Evolutionary conservation across 345 rosid genomes (phyloP).

Genomic region (Eucalyptus tenuipes): DNA sequence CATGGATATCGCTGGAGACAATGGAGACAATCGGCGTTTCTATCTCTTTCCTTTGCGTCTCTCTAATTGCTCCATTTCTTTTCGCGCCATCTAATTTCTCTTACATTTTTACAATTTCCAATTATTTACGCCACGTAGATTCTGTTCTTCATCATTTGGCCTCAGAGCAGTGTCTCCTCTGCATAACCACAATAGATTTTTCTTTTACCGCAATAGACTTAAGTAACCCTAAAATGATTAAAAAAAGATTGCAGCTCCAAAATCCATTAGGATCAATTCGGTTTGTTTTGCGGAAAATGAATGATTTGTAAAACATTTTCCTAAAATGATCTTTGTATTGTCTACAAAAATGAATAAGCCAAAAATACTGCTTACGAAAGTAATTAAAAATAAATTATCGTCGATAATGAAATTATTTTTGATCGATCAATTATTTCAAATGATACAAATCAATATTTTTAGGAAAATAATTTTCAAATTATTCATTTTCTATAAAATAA

Average conservation of each 20-base stretch:
- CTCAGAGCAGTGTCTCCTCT: neutral
- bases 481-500: neutral
- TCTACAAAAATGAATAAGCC: neutral
- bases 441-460: fast-evolving
- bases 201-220: neutral
- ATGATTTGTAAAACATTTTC: neutral
- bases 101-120: neutral
- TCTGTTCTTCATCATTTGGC: neutral
- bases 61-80: neutral
- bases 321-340: neutral
- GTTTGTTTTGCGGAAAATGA: fast-evolving
- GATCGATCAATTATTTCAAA: fast-evolving
- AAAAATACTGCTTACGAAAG: neutral
- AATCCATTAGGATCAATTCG: neutral
- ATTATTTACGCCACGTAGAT: neutral
- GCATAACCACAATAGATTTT: neutral
- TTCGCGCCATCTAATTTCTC: neutral
- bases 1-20: neutral
- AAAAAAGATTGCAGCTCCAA: neutral
- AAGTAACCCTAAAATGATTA: neutral
- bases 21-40: neutral
- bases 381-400: neutral
- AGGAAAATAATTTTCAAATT: neutral
- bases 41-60: neutral
- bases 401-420: fast-evolving